phyloP scores from a whole-genome alignment of 2,329 filamentous ascomycete species.

The Fusarium sp. region DNA sequence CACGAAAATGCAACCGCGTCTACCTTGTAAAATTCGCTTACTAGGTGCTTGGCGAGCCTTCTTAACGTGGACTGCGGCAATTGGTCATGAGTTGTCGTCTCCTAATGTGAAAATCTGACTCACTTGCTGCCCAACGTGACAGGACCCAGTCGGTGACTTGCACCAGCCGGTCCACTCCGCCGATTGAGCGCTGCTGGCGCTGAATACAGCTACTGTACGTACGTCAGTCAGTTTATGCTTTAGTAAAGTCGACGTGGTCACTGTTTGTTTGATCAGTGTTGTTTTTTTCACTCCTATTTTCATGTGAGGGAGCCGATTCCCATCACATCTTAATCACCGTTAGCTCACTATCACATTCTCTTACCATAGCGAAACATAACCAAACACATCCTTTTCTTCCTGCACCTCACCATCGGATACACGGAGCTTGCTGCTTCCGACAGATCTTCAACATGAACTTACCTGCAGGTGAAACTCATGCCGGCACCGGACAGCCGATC shows the following conservation, averaged over 20 bases:
- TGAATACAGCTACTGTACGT: conserved; percentile 25
- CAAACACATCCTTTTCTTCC: conserved; percentile 14
- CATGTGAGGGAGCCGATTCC: conserved; percentile 42
- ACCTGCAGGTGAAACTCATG: conserved; percentile 31
- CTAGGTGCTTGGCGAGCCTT: conserved; percentile 13
- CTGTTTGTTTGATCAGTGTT: conserved; percentile 20
- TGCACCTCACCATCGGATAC: conserved; percentile 39
- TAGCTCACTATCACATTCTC: conserved; percentile 39
- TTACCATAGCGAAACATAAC: conserved; percentile 22
- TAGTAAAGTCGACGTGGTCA: conserved; percentile 31
- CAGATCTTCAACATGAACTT: conserved; percentile 44
- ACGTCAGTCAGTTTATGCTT: conserved; percentile 32
- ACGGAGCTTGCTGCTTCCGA: conserved; percentile 44
- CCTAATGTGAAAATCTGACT: conserved; percentile 25
- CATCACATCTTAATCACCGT: conserved; percentile 42
- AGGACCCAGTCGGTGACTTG: conserved; percentile 13
- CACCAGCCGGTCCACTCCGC: conserved; percentile 23
- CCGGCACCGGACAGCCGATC: conserved; percentile 42
- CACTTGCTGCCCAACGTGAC: conserved; percentile 49
- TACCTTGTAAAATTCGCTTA: conserved; percentile 13
- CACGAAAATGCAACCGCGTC: conserved; percentile 1
- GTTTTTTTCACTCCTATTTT: conserved; percentile 22
- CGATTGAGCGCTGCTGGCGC: conserved; percentile 22
- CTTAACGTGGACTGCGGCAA: conserved; percentile 45
- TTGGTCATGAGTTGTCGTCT: conserved; percentile 40